phyloP scores from a whole-genome alignment of 2,329 filamentous ascomycete species.

The Monosporascus sp. region DNA sequence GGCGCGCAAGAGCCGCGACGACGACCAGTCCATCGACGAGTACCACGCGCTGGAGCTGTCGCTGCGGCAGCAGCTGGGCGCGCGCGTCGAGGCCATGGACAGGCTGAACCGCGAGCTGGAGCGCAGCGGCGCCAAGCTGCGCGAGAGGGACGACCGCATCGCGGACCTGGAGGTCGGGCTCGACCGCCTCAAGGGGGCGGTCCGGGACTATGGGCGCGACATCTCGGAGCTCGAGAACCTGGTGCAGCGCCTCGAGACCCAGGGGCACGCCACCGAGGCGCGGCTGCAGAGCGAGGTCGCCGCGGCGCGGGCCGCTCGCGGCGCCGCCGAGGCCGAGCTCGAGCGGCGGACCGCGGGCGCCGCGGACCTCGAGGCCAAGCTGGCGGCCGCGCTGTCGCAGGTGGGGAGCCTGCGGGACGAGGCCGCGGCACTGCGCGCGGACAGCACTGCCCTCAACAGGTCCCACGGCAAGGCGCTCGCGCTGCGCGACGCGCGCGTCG shows the following conservation, averaged over 20 bases:
- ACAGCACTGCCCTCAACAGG: constrained; percentile 29
- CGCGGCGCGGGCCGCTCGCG: constrained; percentile 12
- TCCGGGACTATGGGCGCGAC: constrained; percentile 49
- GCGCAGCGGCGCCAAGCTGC: constrained; percentile 25
- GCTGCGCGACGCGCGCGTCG: constrained; percentile 44
- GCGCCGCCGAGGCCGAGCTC: constrained; percentile 21
- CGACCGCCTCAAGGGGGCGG: constrained; percentile 45
- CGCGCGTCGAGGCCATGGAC: constrained; percentile 48
- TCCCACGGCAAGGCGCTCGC: constrained; percentile 44
- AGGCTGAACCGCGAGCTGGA: constrained; percentile 37
- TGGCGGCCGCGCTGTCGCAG: constrained; percentile 36
- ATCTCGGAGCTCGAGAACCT: constrained; percentile 48
- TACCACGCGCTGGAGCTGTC: constrained; percentile 52
- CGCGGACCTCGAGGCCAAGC: constrained; percentile 38
- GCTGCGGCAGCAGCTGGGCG: constrained; percentile 51
- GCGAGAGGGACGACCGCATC: constrained; percentile 34
- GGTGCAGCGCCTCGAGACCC: constrained; percentile 42
- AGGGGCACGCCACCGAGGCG: constrained; percentile 26
- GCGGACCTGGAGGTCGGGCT: constrained; percentile 45
- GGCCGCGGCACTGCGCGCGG: constrained; percentile 25
- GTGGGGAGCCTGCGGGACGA: constrained; percentile 30
- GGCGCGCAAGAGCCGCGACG: constrained; percentile 39
- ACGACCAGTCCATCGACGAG: constrained; percentile 53
- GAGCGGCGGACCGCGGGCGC: constrained; percentile 26
- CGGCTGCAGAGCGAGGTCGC: constrained; percentile 31